Base-by-base conservation (phyloP, 441 rosid genomes). In the Raphanus hybrid region DNA sequence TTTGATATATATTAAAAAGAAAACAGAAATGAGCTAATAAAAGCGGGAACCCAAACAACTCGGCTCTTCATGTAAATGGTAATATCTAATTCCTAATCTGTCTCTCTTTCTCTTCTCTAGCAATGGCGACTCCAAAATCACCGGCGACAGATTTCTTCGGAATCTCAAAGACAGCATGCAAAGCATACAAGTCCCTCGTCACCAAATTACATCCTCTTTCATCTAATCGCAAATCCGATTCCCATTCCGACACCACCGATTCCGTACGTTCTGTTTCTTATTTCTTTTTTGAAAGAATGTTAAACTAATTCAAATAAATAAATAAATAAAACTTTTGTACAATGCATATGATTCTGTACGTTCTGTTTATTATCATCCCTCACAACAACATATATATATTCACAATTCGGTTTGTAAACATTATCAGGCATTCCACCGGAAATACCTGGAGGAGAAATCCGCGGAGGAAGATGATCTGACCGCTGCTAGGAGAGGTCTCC, bases 161-260 rank as follows among this genome's bases (percentile, higher is more conserved):
- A 45, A 69, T 85, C 23, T 67, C 82, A 1, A 73, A 64, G 70
- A 77, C 81, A 69, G 82, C 84, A 72, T 78, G 87, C 72, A 91
- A 81, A 81, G 91, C 86, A 0, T 89, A 86, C 87, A 91, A 86
- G 69, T 88, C 87, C 15, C 79, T 91, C 65, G 83, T 86, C 75
- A 72, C 71, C 69, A 90, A 83, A 82, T 77, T 86, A 87, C 71
- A 85, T 20, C 78, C 80, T 64, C 79, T 75, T 32, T 85, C 78
- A 48, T 81, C 85, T 26, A 76, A 85, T 1, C 75, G 80, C 27
- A 87, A 86, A 78, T n/a, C 69, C 34, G 85, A 84, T 3, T 60
- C 87, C 7, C 70, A 84, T 5, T 74, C 76, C 80, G 73, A 86
- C 29, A 70, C 14, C 14, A 12, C 80, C 55, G 78, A 74, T 77